Evolutionary conservation across 495 filamentous ascomycete species (phyloP), one percentile per base, ranked within the genome.

Genomic region (Trypethelium eluteriae): DNA sequence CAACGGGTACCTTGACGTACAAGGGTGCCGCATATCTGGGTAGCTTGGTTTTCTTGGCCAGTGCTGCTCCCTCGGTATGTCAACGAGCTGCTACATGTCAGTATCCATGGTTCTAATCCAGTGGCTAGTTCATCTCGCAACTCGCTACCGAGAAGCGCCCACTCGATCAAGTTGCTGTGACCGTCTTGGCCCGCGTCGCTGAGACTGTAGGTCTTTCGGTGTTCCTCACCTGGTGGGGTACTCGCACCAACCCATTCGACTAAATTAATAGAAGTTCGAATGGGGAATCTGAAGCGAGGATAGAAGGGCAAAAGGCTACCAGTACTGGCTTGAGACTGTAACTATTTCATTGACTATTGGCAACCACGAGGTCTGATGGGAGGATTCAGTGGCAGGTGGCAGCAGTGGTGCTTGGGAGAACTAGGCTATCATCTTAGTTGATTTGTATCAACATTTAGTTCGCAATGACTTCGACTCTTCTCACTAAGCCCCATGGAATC

Each of bases 211-310:
- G 94, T 44, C 82, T 98, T 50, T 90, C 88, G 65, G 71, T 97
- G 75, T 91, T 97, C 84, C 80, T 98, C 68, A 96, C 91, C 70
- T 98, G 89, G 88, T 98, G 94, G 94, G 94, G 94, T 70, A 96
- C 93, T 64, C 87, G 88, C 71, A 95, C 91, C 76, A 89, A 90
- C 80, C 89, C 91, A 47, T 77, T 77, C 69, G 74, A 76, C 68
- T 77, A 76, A 68, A 69, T 36, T 46, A 46, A 11, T 65, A 38
- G 62, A 39, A 9, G 14, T 6, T 1, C 38, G 9, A 0, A 32
- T 18, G 25, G 18, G 25, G 25, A 25, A 25, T 25, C 25, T 25
- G 25, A 25, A 1, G 25, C 25, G 38, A 18, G 44, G 39, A 35
- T n/a, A 61, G 12, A 25, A 18, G 63, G 18, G 39, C 14, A 47